Conservation (phyloP, 2,329 filamentous ascomycete genomes). For the Furcasterigmium furcatum region DNA sequence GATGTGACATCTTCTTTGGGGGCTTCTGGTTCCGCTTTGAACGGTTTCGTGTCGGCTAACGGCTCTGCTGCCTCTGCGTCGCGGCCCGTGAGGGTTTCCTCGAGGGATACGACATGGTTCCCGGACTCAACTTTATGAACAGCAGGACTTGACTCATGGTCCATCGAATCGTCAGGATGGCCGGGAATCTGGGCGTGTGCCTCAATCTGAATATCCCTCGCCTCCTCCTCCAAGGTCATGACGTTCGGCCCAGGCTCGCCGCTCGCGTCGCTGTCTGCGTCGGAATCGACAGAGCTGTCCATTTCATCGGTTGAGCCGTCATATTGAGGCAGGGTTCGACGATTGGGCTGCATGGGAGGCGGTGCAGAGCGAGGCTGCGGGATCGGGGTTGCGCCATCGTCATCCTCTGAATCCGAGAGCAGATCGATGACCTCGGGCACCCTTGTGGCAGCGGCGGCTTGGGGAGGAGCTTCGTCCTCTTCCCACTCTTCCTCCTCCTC, state of each 20-base stretch:
- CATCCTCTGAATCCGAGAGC: constrained; percentile 13
- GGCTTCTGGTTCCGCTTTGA: too few relatives aligned
- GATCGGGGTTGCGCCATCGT: constrained; percentile 5
- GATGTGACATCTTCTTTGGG: too few relatives aligned
- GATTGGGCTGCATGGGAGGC: neutral
- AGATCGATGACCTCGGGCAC: constrained; percentile 11
- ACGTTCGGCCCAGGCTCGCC: neutral
- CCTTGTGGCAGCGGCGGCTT: neutral
- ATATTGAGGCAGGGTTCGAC: constrained; percentile 3
- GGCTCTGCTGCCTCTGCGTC: too few relatives aligned
- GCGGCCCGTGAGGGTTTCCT: too few relatives aligned
- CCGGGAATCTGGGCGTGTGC: neutral
- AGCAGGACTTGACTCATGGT: neutral
- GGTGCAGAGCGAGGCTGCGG: neutral
- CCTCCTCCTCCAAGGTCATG: constrained; percentile 3
- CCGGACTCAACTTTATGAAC: neutral
- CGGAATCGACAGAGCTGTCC: neutral
- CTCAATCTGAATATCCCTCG: constrained; percentile 3
- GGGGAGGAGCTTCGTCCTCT: constrained; percentile 5
- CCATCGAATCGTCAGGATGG: neutral
- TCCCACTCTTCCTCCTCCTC: constrained; percentile 10
- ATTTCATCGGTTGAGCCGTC: constrained; percentile 8
- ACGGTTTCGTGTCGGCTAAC: too few relatives aligned
- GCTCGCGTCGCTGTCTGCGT: too few relatives aligned
- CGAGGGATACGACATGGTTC: too few relatives aligned